These are phyloP conservation scores for Leccinum griseonigrum DNA, from an alignment of 1,284 basidiomycete species.

Conservation along the genomic window DNA sequence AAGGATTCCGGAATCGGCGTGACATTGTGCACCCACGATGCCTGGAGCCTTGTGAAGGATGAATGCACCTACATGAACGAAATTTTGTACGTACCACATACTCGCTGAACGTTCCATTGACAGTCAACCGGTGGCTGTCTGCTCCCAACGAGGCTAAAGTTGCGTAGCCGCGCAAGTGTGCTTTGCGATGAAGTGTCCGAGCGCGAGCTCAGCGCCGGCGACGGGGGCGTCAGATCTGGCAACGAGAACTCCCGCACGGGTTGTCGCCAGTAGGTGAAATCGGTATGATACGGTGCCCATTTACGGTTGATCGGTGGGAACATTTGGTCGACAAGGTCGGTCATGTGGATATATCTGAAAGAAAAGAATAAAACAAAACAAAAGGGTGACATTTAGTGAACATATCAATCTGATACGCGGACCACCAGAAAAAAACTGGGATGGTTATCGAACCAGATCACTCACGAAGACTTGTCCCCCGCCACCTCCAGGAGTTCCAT, in stretches of 20 bases:
- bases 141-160: constrained; percentile 70
- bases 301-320: constrained; percentile 94
- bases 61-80: no score
- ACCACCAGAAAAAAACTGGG: not conserved
- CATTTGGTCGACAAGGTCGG: constrained; percentile 98
- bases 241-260: constrained; percentile 78
- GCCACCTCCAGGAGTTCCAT: constrained; percentile 95
- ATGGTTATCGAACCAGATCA: constrained; percentile 16
- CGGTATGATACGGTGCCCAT: constrained; percentile 88
- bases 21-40: constrained; percentile 67
- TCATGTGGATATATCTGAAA: constrained; percentile 91
- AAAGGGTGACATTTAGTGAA: not conserved
- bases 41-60: constrained; percentile 28
- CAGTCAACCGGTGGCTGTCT: constrained; percentile 57
- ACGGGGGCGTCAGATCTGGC: constrained; percentile 89
- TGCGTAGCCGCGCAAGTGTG: constrained; percentile 74
- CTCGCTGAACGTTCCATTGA: constrained; percentile 85
- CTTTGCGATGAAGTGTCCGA: constrained; percentile 79
- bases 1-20: constrained; percentile 74
- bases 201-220: constrained; percentile 88
- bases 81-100: constrained; percentile 52
- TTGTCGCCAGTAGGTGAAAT: constrained; percentile 96
- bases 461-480: constrained; percentile 93
- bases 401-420: not conserved
- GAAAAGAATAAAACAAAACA: constrained; percentile 22